Conservation (phyloP, 2,329 filamentous ascomycete genomes). For the Diplodia scrobiculata region DNA sequence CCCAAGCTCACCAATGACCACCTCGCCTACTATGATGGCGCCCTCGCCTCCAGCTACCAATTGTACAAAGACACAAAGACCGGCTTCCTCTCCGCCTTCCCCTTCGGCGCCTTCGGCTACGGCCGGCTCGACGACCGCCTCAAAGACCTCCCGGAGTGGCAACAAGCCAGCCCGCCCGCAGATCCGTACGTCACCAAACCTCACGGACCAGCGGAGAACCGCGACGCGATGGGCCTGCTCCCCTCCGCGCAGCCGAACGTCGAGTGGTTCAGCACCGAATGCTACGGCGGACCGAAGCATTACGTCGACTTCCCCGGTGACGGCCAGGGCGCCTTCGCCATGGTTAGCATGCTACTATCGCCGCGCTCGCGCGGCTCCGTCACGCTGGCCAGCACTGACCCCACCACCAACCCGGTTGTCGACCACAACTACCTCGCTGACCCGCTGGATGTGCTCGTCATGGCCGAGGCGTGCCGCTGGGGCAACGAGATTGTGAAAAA, state of each 20-base stretch:
- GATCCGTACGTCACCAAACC: constrained; percentile 42
- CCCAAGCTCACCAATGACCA: constrained; percentile 59
- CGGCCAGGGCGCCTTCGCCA: constrained; percentile 56
- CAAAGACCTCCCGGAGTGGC: constrained; percentile 58
- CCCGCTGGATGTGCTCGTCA: constrained; percentile 35
- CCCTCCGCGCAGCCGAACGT: constrained; percentile 58
- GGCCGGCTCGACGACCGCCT: constrained; percentile 64
- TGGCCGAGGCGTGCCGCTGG: constrained; percentile 35
- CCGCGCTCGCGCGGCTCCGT: constrained; percentile 39
- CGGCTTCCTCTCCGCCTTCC: constrained; percentile 62
- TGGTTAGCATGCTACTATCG: constrained; percentile 33
- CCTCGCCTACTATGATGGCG: constrained; percentile 58
- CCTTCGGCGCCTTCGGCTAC: constrained; percentile 65
- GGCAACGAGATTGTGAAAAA: constrained; percentile 41
- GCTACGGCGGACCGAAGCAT: constrained; percentile 63
- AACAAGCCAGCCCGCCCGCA: constrained; percentile 41
- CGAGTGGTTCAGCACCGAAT: constrained; percentile 65
- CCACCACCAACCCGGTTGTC: constrained; percentile 35
- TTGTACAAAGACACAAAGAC: constrained; percentile 62
- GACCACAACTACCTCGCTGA: constrained; percentile 38
- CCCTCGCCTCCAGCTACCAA: constrained; percentile 54
- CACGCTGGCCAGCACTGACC: constrained; percentile 34
- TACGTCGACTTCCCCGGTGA: constrained; percentile 58
- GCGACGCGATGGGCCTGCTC: constrained; percentile 65
- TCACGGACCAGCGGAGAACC: constrained; percentile 44